Evolutionary conservation across 2,329 filamentous ascomycete genomes (phyloP), one percentile per base, ranked within the genome.

Genomic region (Ilyonectria sp.): DNA sequence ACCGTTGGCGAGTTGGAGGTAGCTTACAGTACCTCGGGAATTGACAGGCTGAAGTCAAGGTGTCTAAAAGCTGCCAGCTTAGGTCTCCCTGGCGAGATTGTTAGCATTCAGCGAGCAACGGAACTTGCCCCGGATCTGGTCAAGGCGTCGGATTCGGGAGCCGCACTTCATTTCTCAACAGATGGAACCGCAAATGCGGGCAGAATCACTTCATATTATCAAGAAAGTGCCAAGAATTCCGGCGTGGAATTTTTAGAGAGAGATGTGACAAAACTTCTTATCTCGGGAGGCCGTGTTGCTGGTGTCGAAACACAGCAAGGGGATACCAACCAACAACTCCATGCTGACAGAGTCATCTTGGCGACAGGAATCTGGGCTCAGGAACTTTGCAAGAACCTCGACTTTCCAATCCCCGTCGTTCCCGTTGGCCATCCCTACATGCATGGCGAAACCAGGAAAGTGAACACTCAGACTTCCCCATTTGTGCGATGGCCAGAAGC

Each of bases 351-450:
- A n/a, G 69, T 74, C 7, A 60, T 75, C 17, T 55, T 75, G 1
- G 71, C 74, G 1, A 75, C 74, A 0, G 74, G 74, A 3, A 68
- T 75, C 1, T 75, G 74, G 74, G 73, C 72, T 0, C 72, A 72
- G n/a, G 69, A 65, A 6, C 66, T 75, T 0, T 60, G 69, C 19
- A 60, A 55, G 8, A 17, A 29, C 1, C 55, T 75, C 11, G 8
- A 52, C 0, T 68, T 75, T 4, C 74, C 73, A 6, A 58, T 73
- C 0, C 72, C 74, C 0, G 72, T 75, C 1, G 61, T 75, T 3
- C 72, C 74, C 0, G 74, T 75, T 1, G 72, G 72, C 0, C 74
- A 75, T 6, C 74, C 74, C 0, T 75, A 75, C 31, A 74, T 68
- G 59, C 57, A 75, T 2, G 68, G 64, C 0, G 31, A 55, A 9